Percentiles rank a stretch among this genome's conserved stretches.
phyloP scores from a whole-genome alignment of 495 filamentous ascomycete genomes.

The Staphylotrichum longicolle region DNA sequence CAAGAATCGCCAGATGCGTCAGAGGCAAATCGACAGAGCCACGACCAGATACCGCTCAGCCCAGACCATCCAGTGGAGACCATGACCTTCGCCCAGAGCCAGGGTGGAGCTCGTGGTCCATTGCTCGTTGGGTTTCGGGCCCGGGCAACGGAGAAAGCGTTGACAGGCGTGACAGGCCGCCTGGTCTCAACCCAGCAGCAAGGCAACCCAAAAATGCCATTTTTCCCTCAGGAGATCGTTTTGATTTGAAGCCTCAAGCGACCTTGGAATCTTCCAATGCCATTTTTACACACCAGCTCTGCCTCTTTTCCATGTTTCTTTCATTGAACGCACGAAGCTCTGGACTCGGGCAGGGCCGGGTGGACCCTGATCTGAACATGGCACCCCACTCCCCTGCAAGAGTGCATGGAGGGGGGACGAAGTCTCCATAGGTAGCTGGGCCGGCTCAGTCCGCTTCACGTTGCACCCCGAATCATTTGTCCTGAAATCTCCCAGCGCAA shows the following conservation, averaged over 20 bases:
- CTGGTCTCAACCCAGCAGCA: not conserved
- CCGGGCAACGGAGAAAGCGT: not conserved
- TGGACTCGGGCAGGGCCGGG: not conserved
- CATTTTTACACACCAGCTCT: too few species aligned
- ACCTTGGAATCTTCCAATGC: too few species aligned
- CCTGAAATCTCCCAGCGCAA: slow-evolving; percentile 3
- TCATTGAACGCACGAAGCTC: not conserved
- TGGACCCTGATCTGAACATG: slow-evolving; percentile 15
- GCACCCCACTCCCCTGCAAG: slow-evolving; percentile 9
- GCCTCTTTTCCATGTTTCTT: not conserved
- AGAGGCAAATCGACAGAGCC: not conserved
- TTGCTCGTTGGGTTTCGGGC: slow-evolving; percentile 15
- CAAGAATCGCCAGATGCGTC: not conserved
- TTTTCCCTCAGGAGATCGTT: too few species aligned
- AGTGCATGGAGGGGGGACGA: not conserved
- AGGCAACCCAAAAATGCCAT: too few species aligned
- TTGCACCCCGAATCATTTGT: not conserved
- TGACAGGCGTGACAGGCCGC: not conserved
- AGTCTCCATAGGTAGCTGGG: not conserved
- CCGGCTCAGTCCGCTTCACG: slow-evolving; percentile 3
- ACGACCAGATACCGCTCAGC: not conserved
- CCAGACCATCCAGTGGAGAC: not conserved
- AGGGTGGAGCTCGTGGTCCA: slow-evolving; percentile 12
- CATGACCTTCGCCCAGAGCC: slow-evolving; percentile 10
- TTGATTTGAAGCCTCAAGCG: too few species aligned